Conservation (phyloP, 305 asterid genomes). For the Fraxinus velutina region DNA sequence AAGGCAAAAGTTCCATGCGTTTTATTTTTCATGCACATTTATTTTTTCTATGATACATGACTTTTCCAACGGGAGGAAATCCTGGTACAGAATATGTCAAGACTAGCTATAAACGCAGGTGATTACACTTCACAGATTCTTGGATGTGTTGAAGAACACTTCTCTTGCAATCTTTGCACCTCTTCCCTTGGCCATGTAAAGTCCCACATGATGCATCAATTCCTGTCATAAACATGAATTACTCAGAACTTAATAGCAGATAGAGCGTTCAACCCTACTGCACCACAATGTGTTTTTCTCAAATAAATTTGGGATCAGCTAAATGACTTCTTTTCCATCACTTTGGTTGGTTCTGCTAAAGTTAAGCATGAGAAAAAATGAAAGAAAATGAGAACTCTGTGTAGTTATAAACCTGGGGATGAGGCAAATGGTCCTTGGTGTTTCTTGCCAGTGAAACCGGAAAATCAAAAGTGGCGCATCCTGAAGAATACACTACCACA, state of each 20-base stretch:
- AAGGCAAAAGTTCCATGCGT: neutral
- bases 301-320: neutral
- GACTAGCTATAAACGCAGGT: neutral
- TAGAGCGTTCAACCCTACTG: neutral
- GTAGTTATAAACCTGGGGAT: slow-evolving; percentile 47
- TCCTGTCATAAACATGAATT: slow-evolving; percentile 36
- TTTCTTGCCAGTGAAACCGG: slow-evolving; percentile 43
- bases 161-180: slow-evolving; percentile 59
- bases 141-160: slow-evolving; percentile 27
- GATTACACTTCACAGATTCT: slow-evolving; percentile 2
- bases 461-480: slow-evolving; percentile 71
- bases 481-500: slow-evolving; percentile 54
- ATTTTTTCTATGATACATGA: neutral
- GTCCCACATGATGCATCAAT: slow-evolving; percentile 65
- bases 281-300: neutral
- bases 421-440: slow-evolving; percentile 42
- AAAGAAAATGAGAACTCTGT: neutral
- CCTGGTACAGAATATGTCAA: neutral
- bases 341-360: neutral
- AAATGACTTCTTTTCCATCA: neutral
- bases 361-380: neutral
- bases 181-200: slow-evolving; percentile 63
- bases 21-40: neutral
- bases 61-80: neutral
- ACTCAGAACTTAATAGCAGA: neutral